Base-by-base conservation (phyloP, 2,329 filamentous ascomycete species). In the Arthrobotrys entomopaga region DNA sequence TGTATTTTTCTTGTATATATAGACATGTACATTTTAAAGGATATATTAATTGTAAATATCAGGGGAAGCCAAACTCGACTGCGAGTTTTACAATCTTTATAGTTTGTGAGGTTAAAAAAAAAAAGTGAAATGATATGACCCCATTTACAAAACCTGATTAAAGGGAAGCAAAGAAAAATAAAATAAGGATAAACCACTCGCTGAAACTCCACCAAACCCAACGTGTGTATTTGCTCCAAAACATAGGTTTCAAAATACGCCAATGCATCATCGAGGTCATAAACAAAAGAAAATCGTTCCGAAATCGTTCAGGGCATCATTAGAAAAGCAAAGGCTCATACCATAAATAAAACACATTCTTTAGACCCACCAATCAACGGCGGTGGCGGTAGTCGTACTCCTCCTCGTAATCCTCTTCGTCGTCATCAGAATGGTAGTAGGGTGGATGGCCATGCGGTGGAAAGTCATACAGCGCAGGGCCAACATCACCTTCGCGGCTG, bases 21-120 rank as follows among this genome's bases (percentile, higher is more conserved):
- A 70, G 50, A 71, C 49, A 52, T 61, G 48, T 46, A 38, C 46
- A 16, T 15, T 50, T 34, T 19, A 42, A 54, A 60, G 22, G 22
- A 61, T 56, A 48, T 49, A n/a, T 15, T 49, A 29, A 58, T 7
- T 60, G 38, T 53, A 53, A 48, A 59, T 58, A 58, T 7, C 57
- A 58, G 7, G 29, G 15, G n/a, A 38, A 15, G 15, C 16, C 16
- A 48, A 26, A 26, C 24, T 7, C 24, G 24, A 53, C 50, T 42
- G 34, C 11, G 15, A 29, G 5, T 50, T 20, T 7, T 50, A 29
- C 2, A 43, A 56, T 20, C 15, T 19, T 26, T 50, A 11, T 15
- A 22, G 34, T 6, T 13, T 7, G 24, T 26, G 24, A 26, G 24
- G n/a, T n/a, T 50, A 50, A 10, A 50, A 50, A 50, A 50, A 49